Evolutionary conservation across 2,329 filamentous ascomycete genomes (phyloP).

Genomic region (Clonostachys sp.): DNA sequence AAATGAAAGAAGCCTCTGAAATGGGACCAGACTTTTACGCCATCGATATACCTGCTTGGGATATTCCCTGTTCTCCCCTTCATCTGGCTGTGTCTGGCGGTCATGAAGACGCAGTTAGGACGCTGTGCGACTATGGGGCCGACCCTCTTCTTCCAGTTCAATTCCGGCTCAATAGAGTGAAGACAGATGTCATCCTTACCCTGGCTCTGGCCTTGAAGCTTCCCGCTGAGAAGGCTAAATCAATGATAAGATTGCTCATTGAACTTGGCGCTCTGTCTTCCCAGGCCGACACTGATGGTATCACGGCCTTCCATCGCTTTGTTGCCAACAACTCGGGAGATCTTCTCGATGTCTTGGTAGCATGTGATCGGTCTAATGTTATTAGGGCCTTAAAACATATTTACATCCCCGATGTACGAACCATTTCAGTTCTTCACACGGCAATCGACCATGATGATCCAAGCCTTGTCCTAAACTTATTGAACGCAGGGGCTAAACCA

Average conservation of each 20-base stretch:
- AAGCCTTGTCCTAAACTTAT: constrained; percentile 51
- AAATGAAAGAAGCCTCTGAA: constrained; percentile 44
- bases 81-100: constrained; percentile 76
- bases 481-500: constrained; percentile 57
- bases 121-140: constrained; percentile 71
- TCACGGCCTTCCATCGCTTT: constrained; percentile 64
- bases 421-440: constrained; percentile 48
- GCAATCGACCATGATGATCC: constrained; percentile 52
- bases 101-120: constrained; percentile 62
- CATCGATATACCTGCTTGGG: constrained; percentile 76
- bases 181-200: constrained; percentile 60
- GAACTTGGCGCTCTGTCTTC: constrained; percentile 67
- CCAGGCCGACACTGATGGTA: constrained; percentile 63
- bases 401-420: constrained; percentile 20
- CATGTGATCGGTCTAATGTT: constrained; percentile 55
- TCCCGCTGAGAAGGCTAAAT: constrained; percentile 55
- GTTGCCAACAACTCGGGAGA: constrained; percentile 42
- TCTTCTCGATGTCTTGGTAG: constrained; percentile 42
- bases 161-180: constrained; percentile 42
- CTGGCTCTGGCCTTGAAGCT: constrained; percentile 64
- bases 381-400: constrained; percentile 65
- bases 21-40: constrained; percentile 77
- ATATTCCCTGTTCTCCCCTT: constrained; percentile 66
- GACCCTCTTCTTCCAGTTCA: constrained; percentile 75
- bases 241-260: constrained; percentile 62